These are phyloP conservation scores for Elongisporangium senticosum DNA, from an alignment of 352 stramenopile genomes.

Conservation along the genomic window DNA sequence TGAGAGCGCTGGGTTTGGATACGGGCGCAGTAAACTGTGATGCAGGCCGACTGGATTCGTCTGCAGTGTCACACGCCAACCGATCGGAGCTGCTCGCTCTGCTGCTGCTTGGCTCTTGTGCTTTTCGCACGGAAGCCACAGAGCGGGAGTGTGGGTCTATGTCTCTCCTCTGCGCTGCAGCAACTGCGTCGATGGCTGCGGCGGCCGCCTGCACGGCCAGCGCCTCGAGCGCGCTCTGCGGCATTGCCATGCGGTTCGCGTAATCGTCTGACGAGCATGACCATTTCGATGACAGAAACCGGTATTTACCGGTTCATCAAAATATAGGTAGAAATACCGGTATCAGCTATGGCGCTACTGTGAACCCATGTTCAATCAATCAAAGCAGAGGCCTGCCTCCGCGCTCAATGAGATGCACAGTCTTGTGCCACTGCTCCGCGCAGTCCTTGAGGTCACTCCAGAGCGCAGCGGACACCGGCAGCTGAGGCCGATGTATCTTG, in stretches of 20 bases:
- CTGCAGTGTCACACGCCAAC: neutral
- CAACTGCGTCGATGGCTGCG: neutral
- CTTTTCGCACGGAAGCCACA: neutral
- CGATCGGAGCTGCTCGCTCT: neutral
- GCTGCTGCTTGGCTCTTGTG: neutral
- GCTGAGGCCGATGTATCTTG: constrained; percentile 3
- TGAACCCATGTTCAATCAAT: neutral
- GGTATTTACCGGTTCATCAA: neutral
- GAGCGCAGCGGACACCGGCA: constrained; percentile 6
- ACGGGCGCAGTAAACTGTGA: too few species aligned
- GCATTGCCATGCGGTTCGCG: neutral
- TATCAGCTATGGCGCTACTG: too few species aligned
- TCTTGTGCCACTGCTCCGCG: constrained; percentile 24
- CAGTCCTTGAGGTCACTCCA: constrained; percentile 19
- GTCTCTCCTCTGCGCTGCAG: neutral
- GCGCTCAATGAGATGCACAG: constrained; percentile 17
- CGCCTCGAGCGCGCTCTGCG: neutral
- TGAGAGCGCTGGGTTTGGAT: neutral
- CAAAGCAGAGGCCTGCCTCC: neutral
- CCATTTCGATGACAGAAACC: neutral
- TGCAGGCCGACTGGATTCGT: neutral
- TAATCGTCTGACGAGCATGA: neutral
- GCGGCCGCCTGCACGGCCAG: neutral
- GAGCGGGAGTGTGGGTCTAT: neutral
- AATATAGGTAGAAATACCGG: too few species aligned